Conservation (phyloP, 805 yeast genomes). For the Yamadazyma takamatsuzukensis region DNA sequence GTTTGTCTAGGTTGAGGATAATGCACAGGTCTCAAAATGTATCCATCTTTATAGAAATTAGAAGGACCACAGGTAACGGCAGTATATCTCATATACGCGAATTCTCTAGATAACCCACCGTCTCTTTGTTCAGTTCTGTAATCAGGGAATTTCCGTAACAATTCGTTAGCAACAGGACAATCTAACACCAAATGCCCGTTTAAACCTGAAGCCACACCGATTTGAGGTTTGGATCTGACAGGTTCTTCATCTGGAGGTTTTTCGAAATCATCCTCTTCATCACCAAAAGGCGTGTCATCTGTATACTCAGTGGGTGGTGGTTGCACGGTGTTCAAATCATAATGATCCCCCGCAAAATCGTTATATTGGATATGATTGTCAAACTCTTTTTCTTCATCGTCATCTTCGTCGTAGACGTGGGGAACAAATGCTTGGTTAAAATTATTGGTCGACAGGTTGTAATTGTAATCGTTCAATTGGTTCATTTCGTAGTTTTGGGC, state of each 20-base stretch:
- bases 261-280: slow-evolving; percentile 19
- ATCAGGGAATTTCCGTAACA: slow-evolving; percentile 40
- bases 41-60: slow-evolving; percentile 54
- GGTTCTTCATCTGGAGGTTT: slow-evolving; percentile 36
- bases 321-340: slow-evolving; percentile 30
- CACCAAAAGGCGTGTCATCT: slow-evolving; percentile 26
- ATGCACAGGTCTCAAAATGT: slow-evolving; percentile 52
- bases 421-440: slow-evolving; percentile 42
- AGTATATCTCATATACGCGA: slow-evolving; percentile 56
- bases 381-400: slow-evolving; percentile 37
- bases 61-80: slow-evolving; percentile 73
- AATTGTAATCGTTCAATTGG: slow-evolving; percentile 16
- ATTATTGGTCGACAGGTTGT: slow-evolving; percentile 5
- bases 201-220: slow-evolving; percentile 32
- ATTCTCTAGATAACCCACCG: slow-evolving; percentile 48
- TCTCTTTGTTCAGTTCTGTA: slow-evolving; percentile 29
- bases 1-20: slow-evolving; percentile 53
- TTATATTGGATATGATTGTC: slow-evolving; percentile 37
- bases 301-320: slow-evolving; percentile 14
- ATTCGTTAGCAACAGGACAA: slow-evolving; percentile 45
- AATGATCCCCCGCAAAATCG: slow-evolving; percentile 40
- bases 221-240: slow-evolving; percentile 28
- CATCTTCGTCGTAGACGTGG: slow-evolving; percentile 35
- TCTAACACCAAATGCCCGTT: slow-evolving; percentile 46
- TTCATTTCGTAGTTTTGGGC: slow-evolving; percentile 17